Percentiles rank a stretch among this genome's conserved stretches.
These are phyloP conservation scores for Novymonas esmeraldas DNA, from an alignment of 208 protist species.

Conservation along the genomic window DNA sequence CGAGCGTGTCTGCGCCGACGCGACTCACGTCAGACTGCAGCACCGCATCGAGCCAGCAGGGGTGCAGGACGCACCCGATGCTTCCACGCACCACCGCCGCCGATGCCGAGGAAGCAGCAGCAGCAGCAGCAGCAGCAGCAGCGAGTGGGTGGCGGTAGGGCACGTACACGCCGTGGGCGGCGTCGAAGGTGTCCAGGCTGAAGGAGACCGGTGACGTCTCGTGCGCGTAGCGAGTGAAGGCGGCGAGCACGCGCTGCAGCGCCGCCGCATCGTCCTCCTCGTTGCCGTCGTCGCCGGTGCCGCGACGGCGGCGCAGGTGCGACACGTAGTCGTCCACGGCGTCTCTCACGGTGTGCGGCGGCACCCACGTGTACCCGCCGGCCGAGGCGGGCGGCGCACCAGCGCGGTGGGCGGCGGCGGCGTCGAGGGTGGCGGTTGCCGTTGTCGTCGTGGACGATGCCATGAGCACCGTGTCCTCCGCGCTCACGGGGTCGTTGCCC, in stretches of 20 bases:
- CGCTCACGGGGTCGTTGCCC: too few species aligned
- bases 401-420: not conserved
- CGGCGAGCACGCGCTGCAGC: slow-evolving; percentile 5
- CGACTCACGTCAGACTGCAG: not conserved
- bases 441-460: not conserved
- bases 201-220: slow-evolving; percentile 7
- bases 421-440: not conserved
- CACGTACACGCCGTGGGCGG: not conserved
- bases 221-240: slow-evolving; percentile 20
- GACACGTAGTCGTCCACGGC: not conserved
- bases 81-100: not conserved
- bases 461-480: not conserved
- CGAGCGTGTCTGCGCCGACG: slow-evolving; percentile 8
- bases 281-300: not conserved
- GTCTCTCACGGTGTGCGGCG: slow-evolving; percentile 10
- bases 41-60: slow-evolving; percentile 18
- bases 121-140: not conserved
- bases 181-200: slow-evolving; percentile 6
- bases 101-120: not conserved
- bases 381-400: not conserved
- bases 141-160: slow-evolving; percentile 11
- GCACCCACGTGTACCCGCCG: slow-evolving; percentile 13
- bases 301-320: not conserved
- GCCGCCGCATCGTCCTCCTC: not conserved
- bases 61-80: slow-evolving; percentile 19